Evolutionary conservation across 768 basidiomycete species (phyloP).

Genomic region (Agrocybe chaxingu): DNA sequence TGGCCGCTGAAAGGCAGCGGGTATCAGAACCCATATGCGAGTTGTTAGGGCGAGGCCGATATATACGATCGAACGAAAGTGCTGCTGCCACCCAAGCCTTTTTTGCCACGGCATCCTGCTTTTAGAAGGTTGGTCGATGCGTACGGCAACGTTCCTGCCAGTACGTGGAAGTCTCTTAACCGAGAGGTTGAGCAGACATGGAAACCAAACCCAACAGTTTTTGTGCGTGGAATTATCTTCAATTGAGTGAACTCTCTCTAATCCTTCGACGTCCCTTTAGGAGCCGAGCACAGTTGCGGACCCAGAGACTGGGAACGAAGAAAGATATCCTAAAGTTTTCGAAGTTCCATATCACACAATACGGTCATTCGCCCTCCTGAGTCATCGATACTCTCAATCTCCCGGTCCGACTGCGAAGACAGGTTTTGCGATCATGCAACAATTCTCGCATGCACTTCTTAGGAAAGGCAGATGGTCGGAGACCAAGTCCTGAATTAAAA

Average conservation of each 20-base stretch:
- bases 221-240: conserved; percentile 8
- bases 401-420: background rate
- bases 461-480: background rate
- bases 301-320: background rate
- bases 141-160: background rate
- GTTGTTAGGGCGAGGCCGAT: no score
- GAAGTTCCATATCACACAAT: background rate
- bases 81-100: no score
- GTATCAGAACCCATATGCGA: no score
- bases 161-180: background rate
- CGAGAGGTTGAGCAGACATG: conserved; percentile 14
- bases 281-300: conserved; percentile 11
- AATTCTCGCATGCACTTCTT: conserved; percentile 5
- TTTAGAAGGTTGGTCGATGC: background rate
- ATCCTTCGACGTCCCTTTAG: background rate
- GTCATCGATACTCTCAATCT: background rate
- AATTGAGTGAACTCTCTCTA: background rate
- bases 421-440: conserved; percentile 1
- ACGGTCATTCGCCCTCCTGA: background rate
- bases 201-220: conserved; percentile 19
- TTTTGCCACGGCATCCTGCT: background rate
- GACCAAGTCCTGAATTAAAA: no score
- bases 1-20: no score
- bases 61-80: no score
- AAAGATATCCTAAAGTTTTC: conserved; percentile 9